These are phyloP conservation scores for Lachancea lanzarotensis DNA, from an alignment of 805 yeast species.

Conservation along the genomic window DNA sequence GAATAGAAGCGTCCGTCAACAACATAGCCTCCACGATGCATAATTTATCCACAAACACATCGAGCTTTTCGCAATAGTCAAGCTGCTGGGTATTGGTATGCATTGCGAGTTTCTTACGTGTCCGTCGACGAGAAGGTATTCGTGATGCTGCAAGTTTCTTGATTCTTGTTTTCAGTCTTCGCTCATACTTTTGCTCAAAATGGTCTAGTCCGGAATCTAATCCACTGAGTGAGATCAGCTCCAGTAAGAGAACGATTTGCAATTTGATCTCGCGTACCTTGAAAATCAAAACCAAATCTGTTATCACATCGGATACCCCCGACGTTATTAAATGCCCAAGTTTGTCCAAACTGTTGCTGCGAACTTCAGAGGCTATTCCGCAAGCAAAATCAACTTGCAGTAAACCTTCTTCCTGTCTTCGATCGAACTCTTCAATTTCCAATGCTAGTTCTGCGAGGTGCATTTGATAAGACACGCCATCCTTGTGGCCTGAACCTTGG, in stretches of 20 bases:
- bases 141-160: constrained; percentile 29
- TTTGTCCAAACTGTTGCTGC: constrained; percentile 21
- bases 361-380: constrained; percentile 6
- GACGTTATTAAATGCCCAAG: neutral
- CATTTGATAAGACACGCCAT: constrained; percentile 14
- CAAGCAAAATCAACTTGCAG: constrained; percentile 22
- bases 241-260: constrained; percentile 45
- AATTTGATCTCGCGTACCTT: constrained; percentile 52
- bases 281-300: constrained; percentile 34
- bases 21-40: constrained; percentile 47
- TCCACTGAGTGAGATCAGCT: constrained; percentile 34
- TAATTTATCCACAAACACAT: constrained; percentile 45
- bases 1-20: constrained; percentile 26
- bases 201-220: constrained; percentile 32
- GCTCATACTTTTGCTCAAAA: constrained; percentile 24
- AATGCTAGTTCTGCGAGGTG: constrained; percentile 31
- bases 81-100: constrained; percentile 17
- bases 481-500: constrained; percentile 12
- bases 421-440: constrained; percentile 36
- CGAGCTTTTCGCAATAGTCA: constrained; percentile 33
- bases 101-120: constrained; percentile 16
- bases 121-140: constrained; percentile 8
- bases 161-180: constrained; percentile 24
- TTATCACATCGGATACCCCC: constrained; percentile 6
- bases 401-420: constrained; percentile 32